Evolutionary conservation across 768 basidiomycete genomes (phyloP).

Genomic region (Hemileccinum impolitum): DNA sequence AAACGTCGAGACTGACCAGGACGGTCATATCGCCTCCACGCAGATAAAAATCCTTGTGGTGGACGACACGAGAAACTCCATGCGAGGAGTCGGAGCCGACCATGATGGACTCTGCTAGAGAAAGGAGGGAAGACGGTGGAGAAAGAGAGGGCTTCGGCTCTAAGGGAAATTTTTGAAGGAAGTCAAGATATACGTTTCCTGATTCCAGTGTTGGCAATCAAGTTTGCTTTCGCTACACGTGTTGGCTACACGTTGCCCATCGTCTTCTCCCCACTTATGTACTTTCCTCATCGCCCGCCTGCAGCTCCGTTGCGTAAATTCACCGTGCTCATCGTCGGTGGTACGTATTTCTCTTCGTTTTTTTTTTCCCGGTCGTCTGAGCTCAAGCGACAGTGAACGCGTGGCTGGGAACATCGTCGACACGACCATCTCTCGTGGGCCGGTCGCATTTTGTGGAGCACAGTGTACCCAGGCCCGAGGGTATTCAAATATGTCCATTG

Average conservation of each 20-base stretch:
- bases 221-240: slow-evolving; percentile 32
- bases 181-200: slow-evolving; percentile 34
- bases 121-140: slow-evolving; percentile 30
- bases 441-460: slow-evolving; percentile 6
- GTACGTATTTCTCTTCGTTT: neutral
- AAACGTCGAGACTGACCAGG: slow-evolving; percentile 39
- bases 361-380: neutral
- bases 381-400: slow-evolving; percentile 9
- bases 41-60: slow-evolving; percentile 50
- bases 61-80: slow-evolving; percentile 31
- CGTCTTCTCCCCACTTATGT: slow-evolving; percentile 21
- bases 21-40: slow-evolving; percentile 57
- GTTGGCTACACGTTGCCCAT: slow-evolving; percentile 31
- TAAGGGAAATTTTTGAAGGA: slow-evolving; percentile 36
- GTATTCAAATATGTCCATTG: slow-evolving; percentile 4
- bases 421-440: neutral
- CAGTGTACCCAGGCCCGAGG: slow-evolving; percentile 20
- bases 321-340: slow-evolving; percentile 11
- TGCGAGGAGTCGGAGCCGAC: slow-evolving; percentile 20
- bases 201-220: slow-evolving; percentile 30
- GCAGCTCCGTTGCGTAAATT: slow-evolving; percentile 29
- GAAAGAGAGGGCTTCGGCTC: slow-evolving; percentile 25
- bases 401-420: neutral
- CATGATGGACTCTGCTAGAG: slow-evolving; percentile 24
- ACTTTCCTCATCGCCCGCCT: slow-evolving; percentile 11